phyloP scores from a whole-genome alignment of 768 basidiomycete species.

The Grammothele lineata region DNA sequence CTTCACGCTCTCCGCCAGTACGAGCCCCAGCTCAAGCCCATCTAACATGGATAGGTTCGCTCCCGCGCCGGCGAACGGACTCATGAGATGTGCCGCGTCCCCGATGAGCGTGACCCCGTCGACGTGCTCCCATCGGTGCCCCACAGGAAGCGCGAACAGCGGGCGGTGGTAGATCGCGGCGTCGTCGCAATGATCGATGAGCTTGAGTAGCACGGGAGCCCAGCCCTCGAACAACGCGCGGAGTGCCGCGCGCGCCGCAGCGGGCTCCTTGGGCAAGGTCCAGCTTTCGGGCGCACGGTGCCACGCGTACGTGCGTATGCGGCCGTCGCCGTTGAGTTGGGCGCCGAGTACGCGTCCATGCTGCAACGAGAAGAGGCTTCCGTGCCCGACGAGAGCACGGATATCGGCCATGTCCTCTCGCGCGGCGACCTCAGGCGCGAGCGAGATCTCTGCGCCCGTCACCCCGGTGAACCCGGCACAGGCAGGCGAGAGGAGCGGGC shows the following conservation, averaged over 20 bases:
- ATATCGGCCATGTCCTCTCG: neutral
- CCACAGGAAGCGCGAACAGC: constrained; percentile 10
- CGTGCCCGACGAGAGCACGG: constrained; percentile 22
- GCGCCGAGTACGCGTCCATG: constrained; percentile 24
- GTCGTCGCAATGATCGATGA: constrained; percentile 4
- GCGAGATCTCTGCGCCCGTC: constrained; percentile 15
- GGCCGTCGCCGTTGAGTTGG: constrained; percentile 30
- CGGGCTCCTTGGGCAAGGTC: constrained; percentile 1
- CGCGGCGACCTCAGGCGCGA: constrained; percentile 15
- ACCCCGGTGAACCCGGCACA: constrained; percentile 32
- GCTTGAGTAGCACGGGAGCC: constrained; percentile 9
- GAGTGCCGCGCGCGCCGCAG: constrained; percentile 6
- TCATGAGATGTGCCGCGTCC: constrained; percentile 37
- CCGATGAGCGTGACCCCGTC: constrained; percentile 5
- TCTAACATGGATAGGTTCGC: constrained; percentile 34
- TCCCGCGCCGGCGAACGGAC: constrained; percentile 34
- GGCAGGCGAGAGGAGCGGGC: constrained; percentile 28
- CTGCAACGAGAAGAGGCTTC: constrained; percentile 25
- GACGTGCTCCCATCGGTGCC: constrained; percentile 11
- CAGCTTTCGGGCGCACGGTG: constrained; percentile 12
- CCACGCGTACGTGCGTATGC: constrained; percentile 6
- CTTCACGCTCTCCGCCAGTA: constrained; percentile 6
- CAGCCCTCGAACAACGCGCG: neutral
- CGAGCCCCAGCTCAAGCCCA: constrained; percentile 15
- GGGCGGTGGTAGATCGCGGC: constrained; percentile 8